Conservation (phyloP, 306 rosid genomes). For the Coriaria nepalensis region DNA sequence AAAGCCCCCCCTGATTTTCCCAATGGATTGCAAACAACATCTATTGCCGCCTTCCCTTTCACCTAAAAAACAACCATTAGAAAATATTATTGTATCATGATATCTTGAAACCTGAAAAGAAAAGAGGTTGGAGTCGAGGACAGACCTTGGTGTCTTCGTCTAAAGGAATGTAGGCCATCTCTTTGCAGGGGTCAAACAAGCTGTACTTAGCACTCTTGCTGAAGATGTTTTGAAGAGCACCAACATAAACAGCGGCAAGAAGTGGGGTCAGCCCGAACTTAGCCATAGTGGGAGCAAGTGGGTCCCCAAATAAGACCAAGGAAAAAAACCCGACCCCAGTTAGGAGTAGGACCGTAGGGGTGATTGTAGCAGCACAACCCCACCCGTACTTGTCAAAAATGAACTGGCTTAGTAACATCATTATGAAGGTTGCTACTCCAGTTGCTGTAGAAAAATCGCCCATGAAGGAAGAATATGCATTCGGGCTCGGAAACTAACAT, state of each 20-base stretch:
- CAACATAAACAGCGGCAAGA: constrained; percentile 96
- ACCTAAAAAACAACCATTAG: constrained; percentile 38
- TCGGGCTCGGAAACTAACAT: constrained; percentile 95
- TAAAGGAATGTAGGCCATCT: constrained; percentile 98
- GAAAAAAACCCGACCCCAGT: constrained; percentile 91
- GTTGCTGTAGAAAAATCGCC: constrained; percentile 95
- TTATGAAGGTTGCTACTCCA: constrained; percentile 74
- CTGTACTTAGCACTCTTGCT: constrained; percentile 99
- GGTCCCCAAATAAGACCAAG: constrained; percentile 61
- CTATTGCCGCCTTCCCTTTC: constrained; percentile 98
- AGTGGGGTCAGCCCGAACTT: constrained; percentile 82
- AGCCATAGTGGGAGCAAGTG: constrained; percentile 53
- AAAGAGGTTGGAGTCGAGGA: not conserved
- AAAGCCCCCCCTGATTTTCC: constrained; percentile 97
- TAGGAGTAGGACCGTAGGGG: constrained; percentile 77
- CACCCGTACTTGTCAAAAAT: constrained; percentile 83
- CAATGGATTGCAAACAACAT: constrained; percentile 97
- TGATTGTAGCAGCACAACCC: constrained; percentile 96
- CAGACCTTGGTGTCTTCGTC: constrained; percentile 43
- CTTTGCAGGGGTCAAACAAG: constrained; percentile 96
- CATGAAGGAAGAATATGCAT: constrained; percentile 86
- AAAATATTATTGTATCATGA: not conserved
- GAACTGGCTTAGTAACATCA: constrained; percentile 86
- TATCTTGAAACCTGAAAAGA: not conserved
- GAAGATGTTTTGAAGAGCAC: constrained; percentile 98